Percentiles rank a stretch among this genome's conserved stretches.
These are phyloP conservation scores for Aspergillus alliaceus DNA, from an alignment of 2,329 filamentous ascomycete genomes.

Conservation along the genomic window DNA sequence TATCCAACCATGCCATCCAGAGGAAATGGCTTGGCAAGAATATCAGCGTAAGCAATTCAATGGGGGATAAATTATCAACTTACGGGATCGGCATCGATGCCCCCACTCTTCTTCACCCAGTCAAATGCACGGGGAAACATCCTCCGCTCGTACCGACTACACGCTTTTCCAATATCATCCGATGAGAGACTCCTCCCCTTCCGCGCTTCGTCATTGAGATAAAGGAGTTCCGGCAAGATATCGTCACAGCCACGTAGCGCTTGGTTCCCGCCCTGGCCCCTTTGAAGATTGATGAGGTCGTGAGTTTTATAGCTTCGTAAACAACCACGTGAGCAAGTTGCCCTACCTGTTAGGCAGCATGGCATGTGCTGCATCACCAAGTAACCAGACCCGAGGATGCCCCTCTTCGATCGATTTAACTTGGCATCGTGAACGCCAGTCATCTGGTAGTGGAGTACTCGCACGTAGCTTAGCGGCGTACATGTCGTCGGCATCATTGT, in stretches of 20 bases:
- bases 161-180: neutral
- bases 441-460: neutral
- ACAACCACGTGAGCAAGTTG: neutral
- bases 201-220: neutral
- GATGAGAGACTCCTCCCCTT: neutral
- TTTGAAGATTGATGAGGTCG: neutral
- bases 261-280: neutral
- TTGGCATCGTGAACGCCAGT: neutral
- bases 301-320: too few species aligned
- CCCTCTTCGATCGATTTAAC: neutral
- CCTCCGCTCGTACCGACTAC: neutral
- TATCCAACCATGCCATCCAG: neutral
- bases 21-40: neutral
- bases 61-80: neutral
- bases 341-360: neutral
- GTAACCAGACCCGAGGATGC: neutral
- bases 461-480: neutral
- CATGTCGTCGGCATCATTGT: neutral
- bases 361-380: neutral
- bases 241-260: neutral
- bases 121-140: neutral
- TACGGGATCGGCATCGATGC: neutral
- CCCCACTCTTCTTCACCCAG: neutral
- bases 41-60: neutral
- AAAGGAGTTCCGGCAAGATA: neutral